Conservation (phyloP, 805 yeast genomes). For the Wickerhamomyces strasburgensis region DNA sequence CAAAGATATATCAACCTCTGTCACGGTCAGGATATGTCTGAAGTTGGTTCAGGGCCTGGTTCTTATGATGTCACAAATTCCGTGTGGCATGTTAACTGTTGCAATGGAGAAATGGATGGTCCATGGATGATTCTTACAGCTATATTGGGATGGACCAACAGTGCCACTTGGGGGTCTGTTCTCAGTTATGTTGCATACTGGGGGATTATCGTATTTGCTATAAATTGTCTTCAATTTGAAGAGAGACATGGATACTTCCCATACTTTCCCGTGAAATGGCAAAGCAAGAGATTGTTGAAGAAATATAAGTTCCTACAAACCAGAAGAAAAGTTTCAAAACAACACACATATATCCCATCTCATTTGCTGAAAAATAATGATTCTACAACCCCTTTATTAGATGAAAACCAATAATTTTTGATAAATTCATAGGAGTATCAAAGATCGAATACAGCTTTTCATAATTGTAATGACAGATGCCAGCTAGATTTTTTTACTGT, state of each 20-base stretch:
- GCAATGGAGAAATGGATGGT: slow-evolving; percentile 90
- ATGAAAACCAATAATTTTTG: neutral
- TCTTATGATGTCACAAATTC: slow-evolving; percentile 75
- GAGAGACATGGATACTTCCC: slow-evolving; percentile 59
- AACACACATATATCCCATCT: slow-evolving; percentile 10
- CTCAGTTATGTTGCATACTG: slow-evolving; percentile 68
- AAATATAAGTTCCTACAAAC: slow-evolving; percentile 22
- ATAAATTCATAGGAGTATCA: too few species aligned
- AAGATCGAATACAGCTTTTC: too few species aligned
- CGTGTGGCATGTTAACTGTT: slow-evolving; percentile 93
- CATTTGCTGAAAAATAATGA: slow-evolving; percentile 3
- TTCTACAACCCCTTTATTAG: neutral
- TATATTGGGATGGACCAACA: slow-evolving; percentile 88
- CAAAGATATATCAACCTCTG: slow-evolving; percentile 71
- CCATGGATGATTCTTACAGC: slow-evolving; percentile 91
- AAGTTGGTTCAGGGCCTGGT: slow-evolving; percentile 90
- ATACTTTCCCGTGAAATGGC: slow-evolving; percentile 55
- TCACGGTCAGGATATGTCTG: slow-evolving; percentile 79
- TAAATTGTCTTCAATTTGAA: slow-evolving; percentile 44
- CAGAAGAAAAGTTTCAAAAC: slow-evolving; percentile 6
- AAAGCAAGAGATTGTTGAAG: slow-evolving; percentile 45
- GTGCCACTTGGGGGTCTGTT: slow-evolving; percentile 88
- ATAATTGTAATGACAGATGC: too few species aligned
- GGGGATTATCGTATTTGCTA: slow-evolving; percentile 42
- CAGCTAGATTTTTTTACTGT: too few species aligned